A percentile compares a stretch with the other conserved stretches of the same genome.
These are phyloP conservation scores for Peterozyma xylosa DNA, from an alignment of 805 yeast species.

Conservation along the genomic window DNA sequence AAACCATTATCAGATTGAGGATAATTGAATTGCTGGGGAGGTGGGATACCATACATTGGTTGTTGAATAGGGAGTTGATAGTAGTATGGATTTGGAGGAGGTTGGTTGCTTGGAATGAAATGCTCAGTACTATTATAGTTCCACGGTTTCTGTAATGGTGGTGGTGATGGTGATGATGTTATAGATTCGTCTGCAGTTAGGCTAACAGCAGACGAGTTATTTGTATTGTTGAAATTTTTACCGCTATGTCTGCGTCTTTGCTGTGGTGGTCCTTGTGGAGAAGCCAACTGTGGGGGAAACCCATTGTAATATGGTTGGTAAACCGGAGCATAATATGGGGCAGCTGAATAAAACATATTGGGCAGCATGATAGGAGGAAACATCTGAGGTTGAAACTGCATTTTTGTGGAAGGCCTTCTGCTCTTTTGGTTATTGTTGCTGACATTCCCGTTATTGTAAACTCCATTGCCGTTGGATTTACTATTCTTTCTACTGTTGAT, in stretches of 20 bases:
- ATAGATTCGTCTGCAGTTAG: constrained; percentile 1
- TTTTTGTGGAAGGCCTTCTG: not conserved
- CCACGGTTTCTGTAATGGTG: not conserved
- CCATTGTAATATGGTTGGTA: constrained; percentile 1
- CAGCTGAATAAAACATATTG: not conserved
- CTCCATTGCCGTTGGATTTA: too few species aligned
- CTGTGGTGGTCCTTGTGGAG: not conserved
- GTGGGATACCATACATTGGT: not conserved
- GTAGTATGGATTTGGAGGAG: not conserved
- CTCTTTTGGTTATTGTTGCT: not conserved
- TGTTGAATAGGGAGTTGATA: not conserved
- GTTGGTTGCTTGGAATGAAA: constrained; percentile 2
- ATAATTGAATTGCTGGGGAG: constrained; percentile 1
- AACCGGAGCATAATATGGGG: constrained; percentile 1
- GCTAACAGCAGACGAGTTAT: constrained; percentile 4
- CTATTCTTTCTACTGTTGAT: too few species aligned
- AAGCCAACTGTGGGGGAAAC: not conserved
- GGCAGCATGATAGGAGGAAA: not conserved
- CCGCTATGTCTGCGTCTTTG: not conserved
- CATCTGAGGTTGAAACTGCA: not conserved
- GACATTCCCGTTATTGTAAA: not conserved
- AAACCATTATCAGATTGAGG: not conserved
- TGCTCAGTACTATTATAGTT: constrained; percentile 1
- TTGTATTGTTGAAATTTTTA: not conserved
- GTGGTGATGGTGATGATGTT: constrained; percentile 4